Conservation (phyloP, 2,329 filamentous ascomycete species). For the Tolypocladium endophyticum region DNA sequence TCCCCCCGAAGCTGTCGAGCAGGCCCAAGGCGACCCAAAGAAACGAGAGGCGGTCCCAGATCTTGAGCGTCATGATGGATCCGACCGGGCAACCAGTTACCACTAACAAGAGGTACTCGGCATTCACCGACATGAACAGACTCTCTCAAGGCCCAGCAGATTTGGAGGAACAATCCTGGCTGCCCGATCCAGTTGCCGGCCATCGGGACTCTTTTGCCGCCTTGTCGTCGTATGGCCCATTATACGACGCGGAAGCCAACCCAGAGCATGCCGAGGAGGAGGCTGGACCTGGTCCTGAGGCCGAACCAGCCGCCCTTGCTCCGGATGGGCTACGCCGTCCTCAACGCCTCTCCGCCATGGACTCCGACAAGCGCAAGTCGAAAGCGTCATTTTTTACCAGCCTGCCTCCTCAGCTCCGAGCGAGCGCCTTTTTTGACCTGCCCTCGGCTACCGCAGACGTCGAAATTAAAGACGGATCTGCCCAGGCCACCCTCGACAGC, state of each 20-base stretch:
- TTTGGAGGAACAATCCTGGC: conserved; percentile 23
- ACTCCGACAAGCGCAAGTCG: conserved; percentile 22
- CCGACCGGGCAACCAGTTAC: conserved; percentile 4
- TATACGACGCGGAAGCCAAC: conserved; percentile 7
- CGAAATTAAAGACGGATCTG: conserved; percentile 65
- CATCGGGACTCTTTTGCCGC: conserved; percentile 24
- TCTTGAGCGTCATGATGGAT: conserved; percentile 50
- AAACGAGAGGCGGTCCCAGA: conserved; percentile 62
- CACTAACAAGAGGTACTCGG: conserved; percentile 11
- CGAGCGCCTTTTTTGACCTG: conserved; percentile 82
- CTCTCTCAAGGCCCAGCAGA: conserved; percentile 9
- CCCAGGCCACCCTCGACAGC: conserved; percentile 78
- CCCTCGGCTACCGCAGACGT: conserved; percentile 42
- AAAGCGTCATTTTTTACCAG: conserved; percentile 17
- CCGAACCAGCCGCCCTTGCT: conserved; percentile 6
- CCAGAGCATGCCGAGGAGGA: conserved; percentile 6
- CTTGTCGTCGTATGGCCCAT: conserved; percentile 16
- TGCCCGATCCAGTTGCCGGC: conserved; percentile 34
- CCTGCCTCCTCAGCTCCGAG: conserved; percentile 75
- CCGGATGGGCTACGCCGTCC: conserved; percentile 19
- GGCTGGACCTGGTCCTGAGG: conserved; percentile 2
- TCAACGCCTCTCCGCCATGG: conserved; percentile 20
- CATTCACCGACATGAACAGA: conserved; percentile 8
- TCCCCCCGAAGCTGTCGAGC: conserved; percentile 79
- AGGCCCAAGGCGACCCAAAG: conserved; percentile 52